These are phyloP conservation scores for Ogataea trehalophila DNA, from an alignment of 805 yeast genomes.

Conservation along the genomic window DNA sequence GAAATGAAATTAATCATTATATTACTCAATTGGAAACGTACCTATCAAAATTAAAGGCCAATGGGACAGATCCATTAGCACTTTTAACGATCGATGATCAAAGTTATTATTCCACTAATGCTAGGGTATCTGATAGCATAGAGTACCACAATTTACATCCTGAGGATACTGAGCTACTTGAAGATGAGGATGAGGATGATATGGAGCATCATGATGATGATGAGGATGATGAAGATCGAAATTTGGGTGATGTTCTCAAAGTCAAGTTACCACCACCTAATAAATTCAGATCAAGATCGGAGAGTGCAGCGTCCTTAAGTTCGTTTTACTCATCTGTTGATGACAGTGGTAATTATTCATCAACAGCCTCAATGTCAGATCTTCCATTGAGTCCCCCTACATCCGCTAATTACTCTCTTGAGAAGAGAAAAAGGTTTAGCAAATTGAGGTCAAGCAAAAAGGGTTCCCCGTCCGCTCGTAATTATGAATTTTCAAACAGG, in stretches of 20 bases:
- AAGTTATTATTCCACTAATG: slow-evolving; percentile 14
- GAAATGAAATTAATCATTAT: slow-evolving; percentile 10
- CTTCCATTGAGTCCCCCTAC: slow-evolving; percentile 13
- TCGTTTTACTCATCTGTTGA: slow-evolving; percentile 14
- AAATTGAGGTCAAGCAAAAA: slow-evolving; percentile 8
- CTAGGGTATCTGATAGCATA: not conserved
- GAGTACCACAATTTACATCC: not conserved
- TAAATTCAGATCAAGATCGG: not conserved
- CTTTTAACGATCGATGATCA: slow-evolving; percentile 18
- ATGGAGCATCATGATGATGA: slow-evolving; percentile 3
- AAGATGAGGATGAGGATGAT: not conserved
- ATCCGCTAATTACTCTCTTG: slow-evolving; percentile 4
- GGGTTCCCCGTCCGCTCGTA: not conserved
- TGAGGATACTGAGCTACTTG: not conserved
- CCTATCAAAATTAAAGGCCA: slow-evolving; percentile 2
- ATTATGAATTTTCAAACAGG: slow-evolving; percentile 34
- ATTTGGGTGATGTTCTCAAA: not conserved
- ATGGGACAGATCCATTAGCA: slow-evolving; percentile 14
- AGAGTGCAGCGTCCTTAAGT: slow-evolving; percentile 4
- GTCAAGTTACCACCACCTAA: not conserved
- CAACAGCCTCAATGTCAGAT: slow-evolving; percentile 17
- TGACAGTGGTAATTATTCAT: slow-evolving; percentile 11
- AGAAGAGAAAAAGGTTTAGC: slow-evolving; percentile 8
- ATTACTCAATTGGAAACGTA: slow-evolving; percentile 8
- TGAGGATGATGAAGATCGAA: slow-evolving; percentile 3